Evolutionary conservation across 2,329 filamentous ascomycete genomes (phyloP), one percentile per base, ranked within the genome.

Genomic region (Phyllosticta citrichinensis): DNA sequence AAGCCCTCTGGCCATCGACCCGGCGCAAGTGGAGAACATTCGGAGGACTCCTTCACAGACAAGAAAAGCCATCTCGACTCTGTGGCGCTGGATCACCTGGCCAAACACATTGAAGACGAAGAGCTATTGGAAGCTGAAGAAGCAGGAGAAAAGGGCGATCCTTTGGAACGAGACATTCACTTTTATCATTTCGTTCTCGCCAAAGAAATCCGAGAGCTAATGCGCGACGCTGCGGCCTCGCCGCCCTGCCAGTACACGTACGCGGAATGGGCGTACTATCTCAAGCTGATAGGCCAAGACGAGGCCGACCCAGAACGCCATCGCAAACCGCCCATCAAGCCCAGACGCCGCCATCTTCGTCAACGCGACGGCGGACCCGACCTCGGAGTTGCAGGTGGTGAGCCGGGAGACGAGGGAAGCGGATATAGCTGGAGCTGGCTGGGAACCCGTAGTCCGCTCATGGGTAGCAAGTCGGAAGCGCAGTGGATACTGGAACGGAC

Each of bases 341-440:
- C 66, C 17, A 60, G 55, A 51, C n/a, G 64, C 8, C 61, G 66
- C 8, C 17, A n/a, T n/a, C 3, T n/a, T 47, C 40, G 17, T n/a
- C 40, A n/a, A n/a, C 40, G 17, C 14, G n/a, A 47, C n/a, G 4
- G 6, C 40, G 14, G 8, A n/a, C 14, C 40, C 5, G 14, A 57
- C 14, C 17, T 52, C 2, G 56, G 52, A 0, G 67, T 67, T 8
- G 70, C 73, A 60, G 66, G 73, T 14, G 71, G 70, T 1, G 68
- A 66, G 3, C 70, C 70, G 14, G 68, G 70, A 8, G 68, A 62
- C 11, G 60, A 20, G 10, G 61, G 63, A 30, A 52, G 58, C 4
- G 64, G 70, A 11, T 88, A 84, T 81, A 85, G 82, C 6, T 91
- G 88, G 87, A 89, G 86, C 35, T 92, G 88, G 88, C 80, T 91